phyloP scores from a whole-genome alignment of 169 alveolate species.

The Cardiosporidium cionae region DNA sequence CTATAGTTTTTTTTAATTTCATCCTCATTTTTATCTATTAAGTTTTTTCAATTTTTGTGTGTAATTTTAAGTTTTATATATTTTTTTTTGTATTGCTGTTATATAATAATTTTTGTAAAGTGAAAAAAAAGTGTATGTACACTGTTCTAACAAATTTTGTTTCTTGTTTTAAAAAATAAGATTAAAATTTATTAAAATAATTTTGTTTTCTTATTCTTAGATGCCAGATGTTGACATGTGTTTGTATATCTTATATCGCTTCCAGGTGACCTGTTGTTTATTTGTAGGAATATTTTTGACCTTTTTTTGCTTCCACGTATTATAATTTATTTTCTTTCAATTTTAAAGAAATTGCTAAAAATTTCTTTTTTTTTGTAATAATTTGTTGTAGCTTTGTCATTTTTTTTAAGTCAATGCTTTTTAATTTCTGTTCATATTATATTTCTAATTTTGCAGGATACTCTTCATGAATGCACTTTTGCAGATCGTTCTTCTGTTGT shows the following conservation, averaged over 20 bases:
- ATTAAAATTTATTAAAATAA: too few species aligned
- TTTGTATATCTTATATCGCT: background rate
- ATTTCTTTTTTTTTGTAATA: background rate
- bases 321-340: background rate
- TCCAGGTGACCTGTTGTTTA: background rate
- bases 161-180: background rate
- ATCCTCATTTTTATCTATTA: background rate
- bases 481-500: background rate
- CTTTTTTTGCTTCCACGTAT: background rate
- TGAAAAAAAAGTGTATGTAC: too few species aligned
- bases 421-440: too few species aligned
- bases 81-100: too few species aligned
- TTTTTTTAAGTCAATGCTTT: too few species aligned
- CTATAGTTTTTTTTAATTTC: background rate
- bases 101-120: too few species aligned
- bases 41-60: background rate
- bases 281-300: background rate
- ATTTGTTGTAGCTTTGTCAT: too few species aligned
- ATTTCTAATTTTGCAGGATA: background rate
- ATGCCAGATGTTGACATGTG: background rate
- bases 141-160: too few species aligned
- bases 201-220: too few species aligned
- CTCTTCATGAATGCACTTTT: background rate
- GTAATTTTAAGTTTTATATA: background rate
- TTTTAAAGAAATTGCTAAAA: background rate